Evolutionary conservation across 2,329 filamentous ascomycete species (phyloP).

Genomic region (Piedraia hortae): DNA sequence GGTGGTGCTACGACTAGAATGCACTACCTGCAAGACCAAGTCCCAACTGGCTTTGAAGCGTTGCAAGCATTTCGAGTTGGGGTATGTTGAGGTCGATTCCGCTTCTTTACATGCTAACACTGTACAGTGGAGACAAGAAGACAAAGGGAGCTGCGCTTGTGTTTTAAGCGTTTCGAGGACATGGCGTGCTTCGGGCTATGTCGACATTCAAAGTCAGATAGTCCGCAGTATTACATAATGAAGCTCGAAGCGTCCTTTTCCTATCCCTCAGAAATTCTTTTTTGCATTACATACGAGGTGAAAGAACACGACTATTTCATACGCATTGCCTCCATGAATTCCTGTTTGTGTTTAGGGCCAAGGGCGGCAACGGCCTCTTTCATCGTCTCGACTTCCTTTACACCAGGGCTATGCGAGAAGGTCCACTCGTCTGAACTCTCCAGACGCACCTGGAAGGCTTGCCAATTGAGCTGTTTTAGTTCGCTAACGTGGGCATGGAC

Average conservation of each 20-base stretch:
- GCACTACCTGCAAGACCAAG: constrained; percentile 95
- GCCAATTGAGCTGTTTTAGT: constrained; percentile 19
- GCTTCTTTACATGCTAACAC: too few relatives aligned
- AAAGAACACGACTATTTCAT: constrained; percentile 9
- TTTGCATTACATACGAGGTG: too few relatives aligned
- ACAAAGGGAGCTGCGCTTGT: constrained; percentile 99
- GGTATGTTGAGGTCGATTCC: too few relatives aligned
- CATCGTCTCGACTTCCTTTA: constrained; percentile 19
- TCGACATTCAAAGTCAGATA: too few relatives aligned
- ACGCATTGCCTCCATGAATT: constrained; percentile 11
- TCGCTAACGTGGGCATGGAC: constrained; percentile 17
- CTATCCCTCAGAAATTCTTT: too few relatives aligned
- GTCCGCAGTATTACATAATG: too few relatives aligned
- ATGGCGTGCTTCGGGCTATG: constrained; percentile 1
- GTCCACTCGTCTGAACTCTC: constrained; percentile 15
- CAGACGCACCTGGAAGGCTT: constrained; percentile 19
- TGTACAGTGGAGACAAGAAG: constrained; percentile 95
- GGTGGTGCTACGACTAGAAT: constrained; percentile 95
- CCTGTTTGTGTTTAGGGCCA: constrained; percentile 8
- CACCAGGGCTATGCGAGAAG: constrained; percentile 15
- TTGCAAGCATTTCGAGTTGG: constrained; percentile 99
- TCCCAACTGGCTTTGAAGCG: constrained; percentile 93
- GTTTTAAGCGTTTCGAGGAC: constrained; percentile 52
- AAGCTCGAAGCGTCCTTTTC: too few relatives aligned
- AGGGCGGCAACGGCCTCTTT: constrained; percentile 15